These are phyloP conservation scores for Cyphellophora europaea DNA, from an alignment of 2,329 filamentous ascomycete species.

Conservation along the genomic window DNA sequence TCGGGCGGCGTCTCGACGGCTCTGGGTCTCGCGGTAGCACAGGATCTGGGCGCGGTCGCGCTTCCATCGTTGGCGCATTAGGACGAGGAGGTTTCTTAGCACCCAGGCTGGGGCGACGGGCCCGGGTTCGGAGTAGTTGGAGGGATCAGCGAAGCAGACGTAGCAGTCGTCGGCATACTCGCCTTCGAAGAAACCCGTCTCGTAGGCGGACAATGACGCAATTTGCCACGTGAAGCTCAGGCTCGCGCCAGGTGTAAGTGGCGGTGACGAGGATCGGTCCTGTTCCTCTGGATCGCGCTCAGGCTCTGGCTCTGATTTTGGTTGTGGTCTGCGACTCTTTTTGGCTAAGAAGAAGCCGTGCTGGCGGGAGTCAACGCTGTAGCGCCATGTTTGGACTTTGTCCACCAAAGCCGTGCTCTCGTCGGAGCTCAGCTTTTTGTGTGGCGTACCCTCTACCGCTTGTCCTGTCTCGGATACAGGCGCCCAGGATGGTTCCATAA, in stretches of 20 bases:
- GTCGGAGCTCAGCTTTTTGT: slow-evolving; percentile 44
- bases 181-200: slow-evolving; percentile 76
- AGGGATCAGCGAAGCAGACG: slow-evolving; percentile 84
- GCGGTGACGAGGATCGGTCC: slow-evolving; percentile 22
- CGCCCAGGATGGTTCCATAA: slow-evolving; percentile 79
- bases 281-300: background rate
- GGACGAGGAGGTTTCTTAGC: slow-evolving; percentile 74
- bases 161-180: slow-evolving; percentile 65
- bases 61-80: slow-evolving; percentile 74
- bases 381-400: slow-evolving; percentile 77
- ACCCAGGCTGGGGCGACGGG: slow-evolving; percentile 97
- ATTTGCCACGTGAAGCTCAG: slow-evolving; percentile 69
- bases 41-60: slow-evolving; percentile 71
- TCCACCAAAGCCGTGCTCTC: slow-evolving; percentile 78
- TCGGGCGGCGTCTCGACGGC: slow-evolving; percentile 66
- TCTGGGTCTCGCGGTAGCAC: slow-evolving; percentile 79
- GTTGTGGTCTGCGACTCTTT: slow-evolving; percentile 41
- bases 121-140: slow-evolving; percentile 79
- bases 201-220: slow-evolving; percentile 65
- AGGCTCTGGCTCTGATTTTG: slow-evolving; percentile 23
- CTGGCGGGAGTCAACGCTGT: slow-evolving; percentile 70
- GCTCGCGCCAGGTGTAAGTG: slow-evolving; percentile 44
- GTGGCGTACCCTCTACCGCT: slow-evolving; percentile 7
- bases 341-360: slow-evolving; percentile 96
- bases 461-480: slow-evolving; percentile 30